phyloP scores from a whole-genome alignment of 805 yeast genomes.

The Limtongozyma cylindracea region DNA sequence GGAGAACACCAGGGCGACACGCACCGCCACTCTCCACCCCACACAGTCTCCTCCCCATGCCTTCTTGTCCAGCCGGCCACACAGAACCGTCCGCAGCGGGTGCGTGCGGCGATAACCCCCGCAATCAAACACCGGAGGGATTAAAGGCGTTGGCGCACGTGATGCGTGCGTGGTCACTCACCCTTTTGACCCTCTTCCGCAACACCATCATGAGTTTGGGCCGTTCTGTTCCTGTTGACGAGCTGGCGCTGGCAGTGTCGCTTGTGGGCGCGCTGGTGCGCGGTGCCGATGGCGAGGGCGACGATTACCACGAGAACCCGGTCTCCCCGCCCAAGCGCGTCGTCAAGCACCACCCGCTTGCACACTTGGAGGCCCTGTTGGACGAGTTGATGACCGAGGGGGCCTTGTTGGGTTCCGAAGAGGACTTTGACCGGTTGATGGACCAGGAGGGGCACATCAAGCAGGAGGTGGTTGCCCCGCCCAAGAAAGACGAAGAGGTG shows the following conservation, averaged over 20 bases:
- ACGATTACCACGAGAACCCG: constrained; percentile 16
- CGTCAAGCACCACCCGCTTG: constrained; percentile 3
- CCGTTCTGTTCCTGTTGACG: no score
- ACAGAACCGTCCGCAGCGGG: no score
- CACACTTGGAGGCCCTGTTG: constrained; percentile 25
- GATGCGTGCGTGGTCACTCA: no score
- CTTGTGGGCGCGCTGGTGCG: constrained; percentile 25
- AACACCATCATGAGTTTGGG: no score
- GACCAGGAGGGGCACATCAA: constrained; percentile 28
- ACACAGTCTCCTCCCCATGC: no score
- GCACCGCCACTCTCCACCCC: no score
- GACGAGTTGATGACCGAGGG: constrained; percentile 23
- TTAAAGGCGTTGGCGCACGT: no score
- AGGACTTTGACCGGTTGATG: constrained; percentile 22
- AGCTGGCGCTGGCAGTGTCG: constrained; percentile 19
- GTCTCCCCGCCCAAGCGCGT: constrained; percentile 5
- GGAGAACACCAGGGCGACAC: no score
- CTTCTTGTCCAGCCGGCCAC: no score
- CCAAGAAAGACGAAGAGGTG: neutral
- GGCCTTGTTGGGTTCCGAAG: constrained; percentile 21
- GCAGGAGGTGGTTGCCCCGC: constrained; percentile 12
- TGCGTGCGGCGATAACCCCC: no score
- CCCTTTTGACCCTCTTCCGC: no score
- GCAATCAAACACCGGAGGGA: no score
- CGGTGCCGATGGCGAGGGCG: constrained; percentile 21